Percentiles rank a stretch among this genome's conserved stretches.
phyloP scores from a whole-genome alignment of 2,329 filamentous ascomycete genomes.

The Tolypocladium tropicale region DNA sequence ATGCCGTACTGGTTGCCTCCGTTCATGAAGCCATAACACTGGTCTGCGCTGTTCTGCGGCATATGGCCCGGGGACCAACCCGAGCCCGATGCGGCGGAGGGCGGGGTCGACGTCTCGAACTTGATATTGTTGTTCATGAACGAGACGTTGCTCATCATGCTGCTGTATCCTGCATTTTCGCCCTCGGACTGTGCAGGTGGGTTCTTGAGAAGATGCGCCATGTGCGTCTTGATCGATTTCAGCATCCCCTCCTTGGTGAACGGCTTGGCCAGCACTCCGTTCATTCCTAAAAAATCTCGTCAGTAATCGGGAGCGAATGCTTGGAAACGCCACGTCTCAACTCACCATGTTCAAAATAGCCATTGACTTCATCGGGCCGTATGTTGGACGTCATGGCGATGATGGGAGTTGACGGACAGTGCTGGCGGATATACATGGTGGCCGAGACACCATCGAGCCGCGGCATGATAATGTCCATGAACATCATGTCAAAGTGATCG shows the following conservation, averaged over 20 bases:
- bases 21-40: conserved; percentile 35
- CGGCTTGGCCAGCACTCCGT: conserved; percentile 91
- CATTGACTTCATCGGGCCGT: conserved; percentile 87
- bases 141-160: conserved; percentile 20
- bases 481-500: conserved; percentile 54
- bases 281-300: conserved; percentile 60
- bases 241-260: conserved; percentile 85
- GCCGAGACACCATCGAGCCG: conserved; percentile 90
- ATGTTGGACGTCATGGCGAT: conserved; percentile 99
- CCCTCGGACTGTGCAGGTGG: conserved; percentile 34
- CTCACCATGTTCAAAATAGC: conserved; percentile 94
- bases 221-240: conserved; percentile 78
- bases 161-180: conserved; percentile 19
- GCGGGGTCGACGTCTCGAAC: conserved; percentile 46
- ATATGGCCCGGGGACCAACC: conserved; percentile 43
- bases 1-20: conserved; percentile 29
- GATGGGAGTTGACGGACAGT: conserved; percentile 72
- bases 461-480: conserved; percentile 97
- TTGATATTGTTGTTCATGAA: conserved; percentile 30
- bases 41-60: conserved; percentile 33
- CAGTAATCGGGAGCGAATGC: neutral
- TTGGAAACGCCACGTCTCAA: conserved; percentile 1
- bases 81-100: conserved; percentile 34
- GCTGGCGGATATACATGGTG: conserved; percentile 84
- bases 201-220: conserved; percentile 71